These are phyloP conservation scores for Brettanomyces anomalus DNA, from an alignment of 805 yeast genomes.

Conservation along the genomic window DNA sequence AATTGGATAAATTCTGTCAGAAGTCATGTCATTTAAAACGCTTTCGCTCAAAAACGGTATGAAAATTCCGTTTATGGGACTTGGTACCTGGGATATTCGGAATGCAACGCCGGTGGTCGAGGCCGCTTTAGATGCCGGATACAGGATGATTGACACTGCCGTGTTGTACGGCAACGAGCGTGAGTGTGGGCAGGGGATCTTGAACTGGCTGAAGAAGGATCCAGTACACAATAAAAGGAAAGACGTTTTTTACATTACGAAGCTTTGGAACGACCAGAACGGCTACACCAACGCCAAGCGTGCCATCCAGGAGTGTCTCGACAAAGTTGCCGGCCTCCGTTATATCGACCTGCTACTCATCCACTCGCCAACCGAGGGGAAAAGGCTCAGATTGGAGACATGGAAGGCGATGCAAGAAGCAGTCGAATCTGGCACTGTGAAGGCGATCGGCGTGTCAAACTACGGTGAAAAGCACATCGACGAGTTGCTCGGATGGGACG, in stretches of 20 bases:
- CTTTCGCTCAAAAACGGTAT: constrained; percentile 46
- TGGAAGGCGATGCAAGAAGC: constrained; percentile 72
- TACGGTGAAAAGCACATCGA: constrained; percentile 52
- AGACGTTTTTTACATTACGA: constrained; percentile 59
- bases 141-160: constrained; percentile 41
- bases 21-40: neutral
- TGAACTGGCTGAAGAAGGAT: constrained; percentile 29
- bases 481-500: constrained; percentile 51
- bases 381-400: constrained; percentile 44
- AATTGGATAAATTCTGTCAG: no score
- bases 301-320: constrained; percentile 51
- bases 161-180: constrained; percentile 38
- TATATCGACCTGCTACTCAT: constrained; percentile 68
- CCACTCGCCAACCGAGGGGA: constrained; percentile 50
- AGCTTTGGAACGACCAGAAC: constrained; percentile 60
- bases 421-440: constrained; percentile 47
- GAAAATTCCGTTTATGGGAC: constrained; percentile 39
- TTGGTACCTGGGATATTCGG: constrained; percentile 40
- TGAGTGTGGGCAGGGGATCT: constrained; percentile 41
- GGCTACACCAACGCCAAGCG: constrained; percentile 48
- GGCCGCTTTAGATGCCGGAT: constrained; percentile 36
- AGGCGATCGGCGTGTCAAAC: constrained; percentile 73
- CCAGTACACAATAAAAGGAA: constrained; percentile 33
- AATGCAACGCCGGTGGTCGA: constrained; percentile 32
- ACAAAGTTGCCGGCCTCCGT: constrained; percentile 41